phyloP scores from a whole-genome alignment of 192 early-diverging fungal genomes.

The Funneliformis mosseae region DNA sequence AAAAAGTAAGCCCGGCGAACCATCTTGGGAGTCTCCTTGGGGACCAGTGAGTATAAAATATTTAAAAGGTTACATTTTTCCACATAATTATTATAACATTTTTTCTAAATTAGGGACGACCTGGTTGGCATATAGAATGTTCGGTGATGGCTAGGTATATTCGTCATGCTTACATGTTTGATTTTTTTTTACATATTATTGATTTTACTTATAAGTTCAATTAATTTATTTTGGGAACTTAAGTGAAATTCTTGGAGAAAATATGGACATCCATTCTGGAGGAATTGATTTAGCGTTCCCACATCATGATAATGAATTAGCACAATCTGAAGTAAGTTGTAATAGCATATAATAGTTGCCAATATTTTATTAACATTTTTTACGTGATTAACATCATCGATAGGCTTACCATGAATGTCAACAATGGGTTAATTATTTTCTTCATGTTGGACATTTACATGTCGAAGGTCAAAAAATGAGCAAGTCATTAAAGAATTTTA shows the following conservation, averaged over 20 bases:
- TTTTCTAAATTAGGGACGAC: slow-evolving; percentile 65
- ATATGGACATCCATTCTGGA: slow-evolving; percentile 94
- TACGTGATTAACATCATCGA: background rate
- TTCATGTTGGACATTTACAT: slow-evolving; percentile 94
- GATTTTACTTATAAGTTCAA: background rate
- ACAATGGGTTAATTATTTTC: slow-evolving; percentile 99
- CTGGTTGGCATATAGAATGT: slow-evolving; percentile 99
- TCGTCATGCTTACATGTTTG: background rate
- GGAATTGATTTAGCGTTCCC: slow-evolving; percentile 97
- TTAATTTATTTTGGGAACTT: background rate
- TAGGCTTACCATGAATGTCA: slow-evolving; percentile 78
- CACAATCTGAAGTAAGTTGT: slow-evolving; percentile 74
- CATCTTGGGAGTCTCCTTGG: slow-evolving; percentile 93
- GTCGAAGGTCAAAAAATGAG: slow-evolving; percentile 98
- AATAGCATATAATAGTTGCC: background rate
- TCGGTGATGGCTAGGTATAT: slow-evolving; percentile 86
- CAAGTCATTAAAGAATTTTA: slow-evolving; percentile 98
- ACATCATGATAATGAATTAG: slow-evolving; percentile 98
- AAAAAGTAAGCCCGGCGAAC: slow-evolving; percentile 89
- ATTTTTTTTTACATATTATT: background rate
- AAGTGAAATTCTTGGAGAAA: slow-evolving; percentile 81
- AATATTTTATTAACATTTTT: background rate
- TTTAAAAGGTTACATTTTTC: background rate
- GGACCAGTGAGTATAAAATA: slow-evolving; percentile 44
- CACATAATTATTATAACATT: background rate